Percentiles rank a stretch among this genome's conserved stretches.
Conservation (phyloP, 2,329 filamentous ascomycete species). For the Colletotrichum acutatum region DNA sequence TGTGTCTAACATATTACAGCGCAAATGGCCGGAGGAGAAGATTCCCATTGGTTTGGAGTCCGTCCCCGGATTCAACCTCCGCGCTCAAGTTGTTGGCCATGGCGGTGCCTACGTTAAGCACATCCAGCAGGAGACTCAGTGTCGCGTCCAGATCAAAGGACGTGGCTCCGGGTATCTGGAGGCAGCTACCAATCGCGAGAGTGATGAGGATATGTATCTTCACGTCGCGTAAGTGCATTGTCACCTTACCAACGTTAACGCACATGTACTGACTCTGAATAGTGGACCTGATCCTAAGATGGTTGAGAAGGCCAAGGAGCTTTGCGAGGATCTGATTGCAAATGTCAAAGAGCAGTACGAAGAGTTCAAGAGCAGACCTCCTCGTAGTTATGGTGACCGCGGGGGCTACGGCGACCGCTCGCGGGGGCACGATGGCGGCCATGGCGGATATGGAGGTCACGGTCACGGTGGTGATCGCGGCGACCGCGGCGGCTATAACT, state of each 20-base stretch:
- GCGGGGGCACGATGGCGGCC: slow-evolving; percentile 47
- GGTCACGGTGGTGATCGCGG: slow-evolving; percentile 51
- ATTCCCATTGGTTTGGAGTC: slow-evolving; percentile 93
- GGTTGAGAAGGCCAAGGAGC: slow-evolving; percentile 86
- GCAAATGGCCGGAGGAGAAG: slow-evolving; percentile 98
- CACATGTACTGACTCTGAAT: slow-evolving; percentile 44
- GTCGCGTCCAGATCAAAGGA: slow-evolving; percentile 98
- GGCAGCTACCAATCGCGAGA: slow-evolving; percentile 86
- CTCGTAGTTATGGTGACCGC: slow-evolving; percentile 67
- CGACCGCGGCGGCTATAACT: slow-evolving; percentile 39
- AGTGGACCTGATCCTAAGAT: slow-evolving; percentile 89
- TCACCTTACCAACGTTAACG: background rate
- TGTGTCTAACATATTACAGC: slow-evolving; percentile 61
- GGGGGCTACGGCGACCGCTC: slow-evolving; percentile 56
- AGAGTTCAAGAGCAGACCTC: slow-evolving; percentile 86
- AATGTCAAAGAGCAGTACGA: slow-evolving; percentile 93
- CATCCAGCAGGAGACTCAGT: slow-evolving; percentile 94
- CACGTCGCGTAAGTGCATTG: slow-evolving; percentile 84
- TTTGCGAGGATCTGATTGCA: slow-evolving; percentile 87
- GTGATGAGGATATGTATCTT: slow-evolving; percentile 95
- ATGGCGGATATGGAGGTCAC: slow-evolving; percentile 43
- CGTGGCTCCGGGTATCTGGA: slow-evolving; percentile 95
- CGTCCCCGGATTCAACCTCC: slow-evolving; percentile 92
- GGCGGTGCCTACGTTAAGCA: slow-evolving; percentile 97
- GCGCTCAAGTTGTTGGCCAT: slow-evolving; percentile 94